Evolutionary conservation across 129 eudicot species (phyloP), one percentile per base, ranked within the genome.

Genomic region (Artemisia tridentata): DNA sequence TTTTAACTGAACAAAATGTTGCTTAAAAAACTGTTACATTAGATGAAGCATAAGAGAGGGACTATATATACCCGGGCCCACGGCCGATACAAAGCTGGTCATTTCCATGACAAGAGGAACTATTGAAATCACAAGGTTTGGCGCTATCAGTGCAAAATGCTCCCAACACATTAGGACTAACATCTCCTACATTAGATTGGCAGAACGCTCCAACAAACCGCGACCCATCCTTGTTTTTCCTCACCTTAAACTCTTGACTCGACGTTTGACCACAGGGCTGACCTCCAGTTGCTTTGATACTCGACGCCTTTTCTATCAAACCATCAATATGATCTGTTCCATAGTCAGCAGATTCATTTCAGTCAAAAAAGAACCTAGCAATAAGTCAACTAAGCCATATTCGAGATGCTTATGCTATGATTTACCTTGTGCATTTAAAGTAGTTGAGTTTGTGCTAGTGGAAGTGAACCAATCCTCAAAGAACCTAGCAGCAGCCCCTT

Each of bases 401-500:
- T 29, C 45, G 5, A 20, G 11, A 47, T 60, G 68, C 10, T 15
- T 59, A 25, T 41, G 51, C 50, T 49, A 73, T 34, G 72, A 52
- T 15, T 4, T 49, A 82, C 79, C 67, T 74, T 43, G 72, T 60
- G 80, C 13, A 68, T 77, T 4, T 21, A 50, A 38, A 61, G 58
- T 52, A 17, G 81, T 69, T 1, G 72, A 69, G 59, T 74, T 81
- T 49, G 72, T 76, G 54, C 52, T 45, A n/a, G 59, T 23, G 31
- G 76, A 65, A 60, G 77, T 58, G 78, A 87, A 84, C 87, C 89
- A 84, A 64, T 87, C 95, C 38, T 87, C 95, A 49, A 87, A 84
- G 69, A 87, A 87, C 77, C 95, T 82, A 48, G 95, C 89, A 52
- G 95, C 95, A 15, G 95, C 95, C 8, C 89, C 95, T 81, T 87